Base-by-base conservation (phyloP, 305 asterid species). In the Fraxinus ornus region DNA sequence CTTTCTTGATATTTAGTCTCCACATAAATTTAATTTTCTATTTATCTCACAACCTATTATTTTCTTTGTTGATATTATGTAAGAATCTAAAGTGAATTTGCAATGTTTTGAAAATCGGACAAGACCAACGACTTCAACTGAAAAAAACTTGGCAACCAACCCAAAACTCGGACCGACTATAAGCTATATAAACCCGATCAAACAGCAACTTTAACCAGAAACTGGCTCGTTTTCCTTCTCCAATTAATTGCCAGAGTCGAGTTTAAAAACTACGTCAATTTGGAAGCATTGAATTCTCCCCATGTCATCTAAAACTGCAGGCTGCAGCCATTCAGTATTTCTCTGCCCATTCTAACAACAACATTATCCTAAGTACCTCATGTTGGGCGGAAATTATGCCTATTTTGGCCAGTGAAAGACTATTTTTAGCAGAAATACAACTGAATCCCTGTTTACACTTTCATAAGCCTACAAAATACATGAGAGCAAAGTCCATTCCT, bases 131-230 rank as follows among this genome's bases (percentile, higher is more conserved):
- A 19, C 7, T 17, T 15, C 64, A 52, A 55, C 21, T 5, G 60
- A 4, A 15, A 49, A 49, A 49, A 15, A 39, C 2, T 17, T 15
- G 19, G 19, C 21, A 17, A 55, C 24, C 19, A 55, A 15, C 64
- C 24, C 64, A 5, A 55, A 55, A 55, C 64, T 55, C 64, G 64
- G 64, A 17, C 47, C 3, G 47, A 8, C 47, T 39, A 39, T 39
- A 39, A 39, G 47, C 13, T 8, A 39, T 39, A 39, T 39, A 7
- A 1, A 8, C 47, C 47, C 12, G 12, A 39, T 39, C 47, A 7
- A 37, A 37, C 10, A 35, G 47, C 12, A 37, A 37, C 47, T 8
- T 37, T 8, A 7, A 37, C 47, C 8, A 37, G 94, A 30, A 39
- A 9, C 49, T 3, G 13, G 49, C 49, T 39, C 3, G 12, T 39